Base-by-base conservation (phyloP, 2,329 filamentous ascomycete species). In the Coniochaeta hoffmannii region DNA sequence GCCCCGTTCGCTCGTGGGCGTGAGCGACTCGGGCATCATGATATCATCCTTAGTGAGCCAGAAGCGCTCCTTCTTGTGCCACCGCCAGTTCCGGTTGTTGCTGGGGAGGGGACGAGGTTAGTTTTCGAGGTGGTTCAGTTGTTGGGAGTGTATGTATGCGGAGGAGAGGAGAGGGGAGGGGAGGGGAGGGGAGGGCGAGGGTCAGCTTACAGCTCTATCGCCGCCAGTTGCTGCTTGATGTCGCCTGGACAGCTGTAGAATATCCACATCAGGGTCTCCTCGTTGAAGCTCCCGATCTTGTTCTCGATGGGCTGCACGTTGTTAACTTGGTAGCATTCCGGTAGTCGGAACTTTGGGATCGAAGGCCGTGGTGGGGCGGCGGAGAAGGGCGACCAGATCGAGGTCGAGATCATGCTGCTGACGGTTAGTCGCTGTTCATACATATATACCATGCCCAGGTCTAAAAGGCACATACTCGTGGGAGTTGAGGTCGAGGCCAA, bases 11-110 rank as follows among this genome's bases (percentile, higher is more conserved):
- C 82, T 79, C 53, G 73, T 79, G 12, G 76, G 76, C 54, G 80
- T 80, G 46, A 87, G 67, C 15, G 78, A 74, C 57, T 83, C 81
- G 30, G 83, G 83, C 46, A 80, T 77, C 81, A 86, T 82, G 60
- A 82, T 72, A 56, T 86, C 82, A 62, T 87, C 84, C 67, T 87
- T 87, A 5, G 84, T 87, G 52, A 87, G 69, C 84, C 84, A 87
- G 24, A 86, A 68, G 60, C 83, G 81, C 24, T 83, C 69, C 66
- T 84, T 84, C 72, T 86, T 86, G 66, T 87, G 83, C 79, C 83
- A 87, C 58, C 84, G 74, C 84, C 84, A 87, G 66, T 85, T 85
- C 19, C 84, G 78, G 57, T 77, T 78, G 62, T 82, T 81, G 44
- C 83, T 86, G 56, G n/a, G n/a, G n/a, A n/a, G n/a, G n/a, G 9